phyloP scores from a whole-genome alignment of 2,329 filamentous ascomycete species.

The Hyphodiscus sp. region DNA sequence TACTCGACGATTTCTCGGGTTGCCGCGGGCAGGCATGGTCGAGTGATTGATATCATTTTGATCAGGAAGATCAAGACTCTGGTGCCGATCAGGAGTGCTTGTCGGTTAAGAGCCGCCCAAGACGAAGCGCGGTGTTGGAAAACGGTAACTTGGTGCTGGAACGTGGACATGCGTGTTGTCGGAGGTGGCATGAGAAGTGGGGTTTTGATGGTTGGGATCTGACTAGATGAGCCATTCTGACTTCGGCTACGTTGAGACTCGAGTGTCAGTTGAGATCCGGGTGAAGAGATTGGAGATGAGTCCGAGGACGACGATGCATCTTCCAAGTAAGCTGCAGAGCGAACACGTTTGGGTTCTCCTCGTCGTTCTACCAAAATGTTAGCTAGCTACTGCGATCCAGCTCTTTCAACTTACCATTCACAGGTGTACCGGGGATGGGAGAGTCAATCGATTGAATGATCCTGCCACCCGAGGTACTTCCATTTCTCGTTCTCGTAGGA shows the following conservation, averaged over 20 bases:
- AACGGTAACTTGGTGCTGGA: conserved; percentile 24
- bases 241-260: conserved; percentile 11
- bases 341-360: conserved; percentile 23
- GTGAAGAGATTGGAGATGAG: conserved; percentile 11
- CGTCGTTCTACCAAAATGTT: conserved; percentile 5
- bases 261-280: conserved; percentile 14
- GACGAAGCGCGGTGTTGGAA: conserved; percentile 32
- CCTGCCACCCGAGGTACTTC: conserved; percentile 21
- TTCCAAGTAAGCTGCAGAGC: conserved; percentile 26
- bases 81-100: conserved; percentile 29
- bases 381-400: neutral
- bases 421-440: conserved; percentile 24
- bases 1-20: conserved; percentile 57
- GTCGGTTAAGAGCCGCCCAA: conserved; percentile 28
- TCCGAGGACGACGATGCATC: conserved; percentile 19
- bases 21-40: conserved; percentile 67
- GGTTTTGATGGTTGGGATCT: conserved; percentile 18
- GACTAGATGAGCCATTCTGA: neutral
- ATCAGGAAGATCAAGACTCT: conserved; percentile 58
- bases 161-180: conserved; percentile 27
- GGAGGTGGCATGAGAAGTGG: conserved; percentile 37
- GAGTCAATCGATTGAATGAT: conserved; percentile 30
- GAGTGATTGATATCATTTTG: conserved; percentile 60
- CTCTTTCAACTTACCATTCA: conserved; percentile 17
- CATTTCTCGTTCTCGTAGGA: conserved; percentile 20